Evolutionary conservation across 768 basidiomycete genomes (phyloP).

Genomic region (Mycena chlorophos): DNA sequence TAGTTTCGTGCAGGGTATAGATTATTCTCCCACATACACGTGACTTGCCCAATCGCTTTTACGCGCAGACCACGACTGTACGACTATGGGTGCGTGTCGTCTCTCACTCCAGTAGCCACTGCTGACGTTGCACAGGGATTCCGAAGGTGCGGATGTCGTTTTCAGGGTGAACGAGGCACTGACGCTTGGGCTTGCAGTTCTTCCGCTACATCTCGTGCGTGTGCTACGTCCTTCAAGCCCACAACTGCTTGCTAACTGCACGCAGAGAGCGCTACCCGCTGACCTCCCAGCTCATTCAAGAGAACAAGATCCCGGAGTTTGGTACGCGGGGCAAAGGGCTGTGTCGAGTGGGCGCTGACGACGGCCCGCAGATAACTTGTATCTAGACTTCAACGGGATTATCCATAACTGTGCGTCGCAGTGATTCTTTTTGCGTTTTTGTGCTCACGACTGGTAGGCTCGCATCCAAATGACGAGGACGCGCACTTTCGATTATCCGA

Average conservation of each 20-base stretch:
- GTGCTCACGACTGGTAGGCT: slow-evolving; percentile 49
- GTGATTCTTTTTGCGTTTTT: neutral
- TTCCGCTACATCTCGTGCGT: slow-evolving; percentile 87
- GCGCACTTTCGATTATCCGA: slow-evolving; percentile 94
- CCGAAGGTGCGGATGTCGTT: no score
- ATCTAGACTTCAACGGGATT: slow-evolving; percentile 93
- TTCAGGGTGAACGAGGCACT: no score
- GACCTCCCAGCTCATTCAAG: slow-evolving; percentile 95
- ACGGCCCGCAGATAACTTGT: slow-evolving; percentile 68
- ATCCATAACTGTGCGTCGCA: slow-evolving; percentile 72
- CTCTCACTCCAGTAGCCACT: no score
- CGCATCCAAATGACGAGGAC: slow-evolving; percentile 96
- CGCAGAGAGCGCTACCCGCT: slow-evolving; percentile 93
- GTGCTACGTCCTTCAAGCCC: neutral
- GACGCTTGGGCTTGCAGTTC: no score
- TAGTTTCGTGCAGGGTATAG: no score
- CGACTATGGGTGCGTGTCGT: no score
- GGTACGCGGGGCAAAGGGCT: slow-evolving; percentile 46
- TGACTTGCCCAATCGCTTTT: no score
- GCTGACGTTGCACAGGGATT: no score
- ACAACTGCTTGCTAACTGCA: slow-evolving; percentile 6
- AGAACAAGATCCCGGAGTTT: slow-evolving; percentile 99
- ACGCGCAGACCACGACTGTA: no score
- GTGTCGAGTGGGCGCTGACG: slow-evolving; percentile 8
- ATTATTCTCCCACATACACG: no score